Base-by-base conservation (phyloP, 1,284 basidiomycete genomes). In the Ganoderma boninense region DNA sequence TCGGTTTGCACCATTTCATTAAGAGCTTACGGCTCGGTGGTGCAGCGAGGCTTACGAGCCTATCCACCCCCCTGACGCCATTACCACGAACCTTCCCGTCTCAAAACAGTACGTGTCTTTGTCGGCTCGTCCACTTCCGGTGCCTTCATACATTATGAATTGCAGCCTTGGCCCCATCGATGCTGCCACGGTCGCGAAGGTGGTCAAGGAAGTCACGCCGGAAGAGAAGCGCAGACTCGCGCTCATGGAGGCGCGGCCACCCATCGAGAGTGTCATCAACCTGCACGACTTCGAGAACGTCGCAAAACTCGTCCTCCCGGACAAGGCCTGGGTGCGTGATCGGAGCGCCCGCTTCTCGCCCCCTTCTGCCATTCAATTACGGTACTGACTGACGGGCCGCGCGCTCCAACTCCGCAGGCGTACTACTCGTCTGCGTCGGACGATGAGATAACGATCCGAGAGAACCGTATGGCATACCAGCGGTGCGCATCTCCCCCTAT, bases 211-310 rank as follows among this genome's bases (percentile, higher is more conserved):
- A 62, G 79, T 86, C 13, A 87, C 84, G 10, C 78, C 80, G 38
- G 84, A 85, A 52, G 83, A 87, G 74, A 81, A 82, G 73, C 81
- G 76, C 56, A 80, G 85, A 43, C 81, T 83, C 71, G 80, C 79
- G 32, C 78, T 82, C 57, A 71, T 82, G 49, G 80, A 80, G 6
- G 79, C 84, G 42, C 83, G 84, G 67, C 91, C 91, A 1, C 80
- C 86, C 1, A 79, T 93, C 38, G 85, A 85, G 64, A 87, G 89
- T 78, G 87, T 91, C 70, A 79, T 93, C 65, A 91, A 89, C 74
- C 76, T 93, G 79, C 91, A 92, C 80, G 92, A 94, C 79, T 92
- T 94, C 75, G 92, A 94, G 81, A 85, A 84, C 32, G 83, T 91
- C 18, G 88, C 89, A 3, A 85, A 85, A 73, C 75, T 80, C 40